Percentiles rank a stretch among this genome's conserved stretches.
phyloP scores from a whole-genome alignment of 164 flowering plant genomes.

The Cinnamomum micranthum region DNA sequence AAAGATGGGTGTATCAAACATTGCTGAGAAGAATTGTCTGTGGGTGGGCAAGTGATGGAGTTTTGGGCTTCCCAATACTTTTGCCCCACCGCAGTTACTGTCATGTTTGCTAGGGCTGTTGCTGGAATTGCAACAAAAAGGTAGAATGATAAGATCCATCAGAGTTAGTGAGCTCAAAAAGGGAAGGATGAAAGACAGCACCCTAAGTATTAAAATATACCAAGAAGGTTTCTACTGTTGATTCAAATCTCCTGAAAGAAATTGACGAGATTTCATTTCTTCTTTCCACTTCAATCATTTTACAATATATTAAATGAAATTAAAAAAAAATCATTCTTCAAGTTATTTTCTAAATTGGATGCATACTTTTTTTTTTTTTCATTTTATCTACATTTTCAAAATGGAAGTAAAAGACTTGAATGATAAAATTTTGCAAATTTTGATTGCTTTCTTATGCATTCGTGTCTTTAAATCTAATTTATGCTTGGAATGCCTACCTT shows the following conservation, averaged over 20 bases:
- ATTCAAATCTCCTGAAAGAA: conserved; percentile 18
- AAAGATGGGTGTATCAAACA: neutral
- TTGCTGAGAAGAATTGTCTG: neutral
- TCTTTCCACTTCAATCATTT: no score
- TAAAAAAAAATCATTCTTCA: no score
- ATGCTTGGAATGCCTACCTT: no score
- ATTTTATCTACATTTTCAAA: no score
- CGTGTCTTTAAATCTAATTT: no score
- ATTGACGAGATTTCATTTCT: conserved; percentile 10
- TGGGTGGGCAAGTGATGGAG: conserved; percentile 42
- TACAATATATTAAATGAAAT: no score
- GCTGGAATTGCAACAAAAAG: conserved; percentile 48
- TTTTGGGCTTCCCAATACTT: conserved; percentile 32
- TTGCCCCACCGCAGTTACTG: conserved; percentile 36
- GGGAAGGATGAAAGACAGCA: conserved; percentile 1
- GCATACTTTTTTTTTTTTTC: no score
- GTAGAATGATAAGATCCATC: conserved; percentile 51
- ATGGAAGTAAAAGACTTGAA: no score
- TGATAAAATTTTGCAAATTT: no score
- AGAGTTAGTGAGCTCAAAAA: conserved; percentile 13
- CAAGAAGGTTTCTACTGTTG: conserved; percentile 1
- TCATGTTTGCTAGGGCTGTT: conserved; percentile 44
- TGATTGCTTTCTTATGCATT: no score
- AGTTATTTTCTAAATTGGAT: no score
- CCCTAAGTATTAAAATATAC: conserved; percentile 2